These are phyloP conservation scores for Carpinus viminea DNA, from an alignment of 306 rosid species.

Conservation along the genomic window DNA sequence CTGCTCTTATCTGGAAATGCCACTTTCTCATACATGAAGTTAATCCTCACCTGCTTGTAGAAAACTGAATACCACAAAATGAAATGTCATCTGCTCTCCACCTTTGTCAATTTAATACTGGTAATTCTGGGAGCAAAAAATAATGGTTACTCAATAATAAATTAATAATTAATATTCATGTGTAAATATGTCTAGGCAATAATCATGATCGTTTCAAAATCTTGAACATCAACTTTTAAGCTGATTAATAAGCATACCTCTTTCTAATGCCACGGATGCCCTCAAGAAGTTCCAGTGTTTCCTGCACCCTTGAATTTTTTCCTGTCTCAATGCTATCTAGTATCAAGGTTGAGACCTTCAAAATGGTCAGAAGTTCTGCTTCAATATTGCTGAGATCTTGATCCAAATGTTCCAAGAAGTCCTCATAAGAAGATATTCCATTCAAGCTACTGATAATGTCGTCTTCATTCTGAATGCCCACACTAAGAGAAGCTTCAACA, in stretches of 20 bases:
- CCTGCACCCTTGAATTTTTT: slow-evolving; percentile 64
- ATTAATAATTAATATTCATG: background rate
- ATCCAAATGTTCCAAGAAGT: slow-evolving; percentile 66
- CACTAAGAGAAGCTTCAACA: slow-evolving; percentile 26
- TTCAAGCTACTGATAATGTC: slow-evolving; percentile 35
- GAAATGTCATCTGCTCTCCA: slow-evolving; percentile 42
- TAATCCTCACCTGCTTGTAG: slow-evolving; percentile 35
- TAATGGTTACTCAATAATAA: slow-evolving; percentile 2
- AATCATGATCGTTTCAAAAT: slow-evolving; percentile 9
- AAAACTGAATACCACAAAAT: slow-evolving; percentile 23
- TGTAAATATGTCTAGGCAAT: background rate
- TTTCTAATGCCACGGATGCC: slow-evolving; percentile 55
- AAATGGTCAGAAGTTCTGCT: slow-evolving; percentile 61
- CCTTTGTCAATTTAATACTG: slow-evolving; percentile 41
- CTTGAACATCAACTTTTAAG: slow-evolving; percentile 13
- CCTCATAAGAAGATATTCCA: slow-evolving; percentile 56
- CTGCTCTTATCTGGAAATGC: background rate
- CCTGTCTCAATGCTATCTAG: slow-evolving; percentile 55
- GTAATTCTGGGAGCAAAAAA: slow-evolving; percentile 47
- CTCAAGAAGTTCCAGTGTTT: slow-evolving; percentile 71
- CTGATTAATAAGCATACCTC: slow-evolving; percentile 50
- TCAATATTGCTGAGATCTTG: slow-evolving; percentile 65
- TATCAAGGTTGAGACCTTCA: slow-evolving; percentile 64
- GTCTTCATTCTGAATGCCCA: slow-evolving; percentile 35
- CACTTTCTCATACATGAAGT: background rate